phyloP scores from a whole-genome alignment of 1,284 basidiomycete genomes.

The Rhodotorula sp. region DNA sequence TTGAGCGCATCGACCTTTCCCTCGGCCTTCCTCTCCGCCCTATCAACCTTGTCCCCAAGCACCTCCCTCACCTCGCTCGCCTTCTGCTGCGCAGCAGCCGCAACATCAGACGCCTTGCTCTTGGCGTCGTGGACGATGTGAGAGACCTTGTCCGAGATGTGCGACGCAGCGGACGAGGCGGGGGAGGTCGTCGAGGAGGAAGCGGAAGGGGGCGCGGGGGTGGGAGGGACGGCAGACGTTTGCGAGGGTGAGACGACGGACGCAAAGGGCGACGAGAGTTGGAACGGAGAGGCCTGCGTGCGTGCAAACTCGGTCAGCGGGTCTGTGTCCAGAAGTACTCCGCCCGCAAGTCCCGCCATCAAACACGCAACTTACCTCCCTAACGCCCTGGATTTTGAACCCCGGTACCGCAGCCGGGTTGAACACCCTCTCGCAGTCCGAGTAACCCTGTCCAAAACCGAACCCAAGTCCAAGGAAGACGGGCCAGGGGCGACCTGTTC shows the following conservation, averaged over 20 bases:
- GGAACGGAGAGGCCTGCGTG: constrained; percentile 19
- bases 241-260: constrained; percentile 10
- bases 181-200: not conserved
- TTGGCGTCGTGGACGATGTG: constrained; percentile 18
- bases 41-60: constrained; percentile 9
- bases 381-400: constrained; percentile 28
- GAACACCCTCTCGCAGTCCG: constrained; percentile 44
- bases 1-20: constrained; percentile 22
- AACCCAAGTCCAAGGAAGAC: constrained; percentile 90
- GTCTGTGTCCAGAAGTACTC: too few relatives aligned
- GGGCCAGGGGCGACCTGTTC: constrained; percentile 89
- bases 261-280: constrained; percentile 18
- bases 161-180: not conserved
- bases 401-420: constrained; percentile 45
- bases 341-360: too few relatives aligned
- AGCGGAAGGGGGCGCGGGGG: not conserved
- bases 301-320: too few relatives aligned
- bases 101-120: constrained; percentile 17
- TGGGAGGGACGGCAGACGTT: constrained; percentile 8
- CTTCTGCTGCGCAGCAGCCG: constrained; percentile 15
- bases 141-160: constrained; percentile 9
- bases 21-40: constrained; percentile 27
- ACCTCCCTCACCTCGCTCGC: constrained; percentile 19
- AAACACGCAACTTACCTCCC: constrained; percentile 9
- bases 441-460: constrained; percentile 57